A percentile compares a stretch with the other conserved stretches of the same genome.
Conservation (phyloP, 2,329 filamentous ascomycete genomes). For the Trichoderma brevicompactum region DNA sequence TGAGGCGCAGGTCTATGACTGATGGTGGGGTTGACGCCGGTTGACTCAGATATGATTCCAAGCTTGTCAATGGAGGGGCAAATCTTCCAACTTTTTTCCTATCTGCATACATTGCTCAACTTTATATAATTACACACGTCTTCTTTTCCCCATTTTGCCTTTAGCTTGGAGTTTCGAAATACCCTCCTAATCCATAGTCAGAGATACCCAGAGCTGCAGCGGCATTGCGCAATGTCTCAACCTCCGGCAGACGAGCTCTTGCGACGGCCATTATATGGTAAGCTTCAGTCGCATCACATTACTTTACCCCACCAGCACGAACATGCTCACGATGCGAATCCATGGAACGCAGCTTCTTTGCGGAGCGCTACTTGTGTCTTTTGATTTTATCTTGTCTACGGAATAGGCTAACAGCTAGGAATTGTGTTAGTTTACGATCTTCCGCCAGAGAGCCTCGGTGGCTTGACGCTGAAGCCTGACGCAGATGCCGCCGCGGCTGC, state of each 20-base stretch:
- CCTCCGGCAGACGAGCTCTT: slow-evolving; percentile 51
- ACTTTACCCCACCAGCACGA: neutral
- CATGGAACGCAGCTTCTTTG: neutral
- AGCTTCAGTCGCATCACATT: slow-evolving; percentile 13
- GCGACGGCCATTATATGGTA: slow-evolving; percentile 58
- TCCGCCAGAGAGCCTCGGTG: slow-evolving; percentile 71
- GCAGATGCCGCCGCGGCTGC: slow-evolving; percentile 36
- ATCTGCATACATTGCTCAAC: neutral
- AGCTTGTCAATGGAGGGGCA: slow-evolving; percentile 21
- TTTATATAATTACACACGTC: neutral
- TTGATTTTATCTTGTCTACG: neutral
- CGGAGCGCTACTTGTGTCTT: neutral
- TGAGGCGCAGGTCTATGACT: neutral
- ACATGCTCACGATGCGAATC: neutral
- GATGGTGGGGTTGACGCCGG: slow-evolving; percentile 24
- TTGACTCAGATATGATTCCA: slow-evolving; percentile 29
- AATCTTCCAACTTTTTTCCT: neutral
- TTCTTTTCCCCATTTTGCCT: neutral
- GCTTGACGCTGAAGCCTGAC: slow-evolving; percentile 57
- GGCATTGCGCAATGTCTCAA: slow-evolving; percentile 42
- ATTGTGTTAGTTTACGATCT: slow-evolving; percentile 74
- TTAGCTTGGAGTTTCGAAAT: neutral
- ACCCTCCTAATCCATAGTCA: neutral
- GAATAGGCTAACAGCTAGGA: neutral
- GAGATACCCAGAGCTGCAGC: neutral